Conservation (phyloP, 768 basidiomycete species). For the Boletus rubroflammeus region DNA sequence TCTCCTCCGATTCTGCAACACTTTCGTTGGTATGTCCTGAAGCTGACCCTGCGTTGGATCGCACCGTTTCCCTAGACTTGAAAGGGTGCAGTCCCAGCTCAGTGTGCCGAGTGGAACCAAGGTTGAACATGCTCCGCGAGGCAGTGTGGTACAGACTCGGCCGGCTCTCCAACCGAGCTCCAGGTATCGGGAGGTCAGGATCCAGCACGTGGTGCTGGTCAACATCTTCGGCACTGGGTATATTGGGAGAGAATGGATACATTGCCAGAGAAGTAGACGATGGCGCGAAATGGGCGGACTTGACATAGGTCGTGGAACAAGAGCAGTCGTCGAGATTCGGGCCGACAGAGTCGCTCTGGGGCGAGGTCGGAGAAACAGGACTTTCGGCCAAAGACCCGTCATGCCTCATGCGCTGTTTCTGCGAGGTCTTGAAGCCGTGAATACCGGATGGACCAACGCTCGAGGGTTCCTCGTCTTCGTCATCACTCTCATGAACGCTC, state of each 20-base stretch:
- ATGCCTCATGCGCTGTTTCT: slow-evolving; percentile 11
- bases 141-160: slow-evolving; percentile 56
- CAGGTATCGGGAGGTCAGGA: slow-evolving; percentile 4
- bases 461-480: slow-evolving; percentile 30
- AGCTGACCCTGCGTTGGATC: slow-evolving; percentile 11
- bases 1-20: slow-evolving; percentile 17
- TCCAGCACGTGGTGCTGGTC: background rate
- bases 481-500: slow-evolving; percentile 36
- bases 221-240: slow-evolving; percentile 5
- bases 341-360: background rate
- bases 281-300: slow-evolving; percentile 2
- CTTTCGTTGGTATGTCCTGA: slow-evolving; percentile 11
- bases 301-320: slow-evolving; percentile 7
- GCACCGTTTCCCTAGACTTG: slow-evolving; percentile 15
- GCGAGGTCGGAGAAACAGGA: slow-evolving; percentile 1
- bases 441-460: slow-evolving; percentile 18
- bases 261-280: slow-evolving; percentile 8
- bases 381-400: background rate
- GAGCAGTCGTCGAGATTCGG: slow-evolving; percentile 1
- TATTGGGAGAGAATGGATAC: slow-evolving; percentile 19
- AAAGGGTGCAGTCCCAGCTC: slow-evolving; percentile 19
- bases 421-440: slow-evolving; percentile 2
- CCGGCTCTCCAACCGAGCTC: slow-evolving; percentile 15
- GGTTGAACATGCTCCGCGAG: slow-evolving; percentile 63
- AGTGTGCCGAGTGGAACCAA: slow-evolving; percentile 35